Conservation (phyloP, 2,329 filamentous ascomycete genomes). For the Fusarium globosum region DNA sequence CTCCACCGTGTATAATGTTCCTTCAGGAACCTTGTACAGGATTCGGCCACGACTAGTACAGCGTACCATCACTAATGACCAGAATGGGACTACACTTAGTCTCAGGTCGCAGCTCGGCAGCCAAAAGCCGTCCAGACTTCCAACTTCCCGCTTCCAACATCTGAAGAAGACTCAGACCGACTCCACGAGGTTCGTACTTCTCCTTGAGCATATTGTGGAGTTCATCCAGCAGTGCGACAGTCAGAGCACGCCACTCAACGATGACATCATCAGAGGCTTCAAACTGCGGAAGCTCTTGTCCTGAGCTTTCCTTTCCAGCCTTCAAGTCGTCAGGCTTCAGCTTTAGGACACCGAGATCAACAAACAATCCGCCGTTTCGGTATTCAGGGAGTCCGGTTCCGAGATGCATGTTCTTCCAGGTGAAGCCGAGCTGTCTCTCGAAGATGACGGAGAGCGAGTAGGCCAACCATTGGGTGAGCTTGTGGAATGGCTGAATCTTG, state of each 20-base stretch:
- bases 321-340: constrained; percentile 58
- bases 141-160: constrained; percentile 65
- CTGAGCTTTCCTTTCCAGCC: constrained; percentile 56
- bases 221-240: constrained; percentile 65
- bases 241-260: constrained; percentile 71
- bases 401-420: constrained; percentile 64
- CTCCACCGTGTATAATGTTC: too few species aligned
- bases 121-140: constrained; percentile 81
- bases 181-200: constrained; percentile 46
- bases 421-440: constrained; percentile 61
- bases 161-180: constrained; percentile 58
- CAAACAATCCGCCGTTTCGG: constrained; percentile 76
- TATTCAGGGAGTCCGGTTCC: constrained; percentile 78
- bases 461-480: constrained; percentile 77
- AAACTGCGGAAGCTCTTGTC: constrained; percentile 61
- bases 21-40: too few species aligned
- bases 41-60: constrained; percentile 6
- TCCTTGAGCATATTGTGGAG: constrained; percentile 51
- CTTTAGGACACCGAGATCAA: constrained; percentile 66
- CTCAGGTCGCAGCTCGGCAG: constrained; percentile 80
- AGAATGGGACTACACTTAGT: constrained; percentile 87
- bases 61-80: constrained; percentile 26
- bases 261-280: constrained; percentile 66
- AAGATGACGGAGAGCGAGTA: constrained; percentile 79
- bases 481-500: constrained; percentile 65